A percentile compares a stretch with the other conserved stretches of the same genome.
Evolutionary conservation across 257 asterid species (phyloP).

Genomic region (Solanum virginianum): DNA sequence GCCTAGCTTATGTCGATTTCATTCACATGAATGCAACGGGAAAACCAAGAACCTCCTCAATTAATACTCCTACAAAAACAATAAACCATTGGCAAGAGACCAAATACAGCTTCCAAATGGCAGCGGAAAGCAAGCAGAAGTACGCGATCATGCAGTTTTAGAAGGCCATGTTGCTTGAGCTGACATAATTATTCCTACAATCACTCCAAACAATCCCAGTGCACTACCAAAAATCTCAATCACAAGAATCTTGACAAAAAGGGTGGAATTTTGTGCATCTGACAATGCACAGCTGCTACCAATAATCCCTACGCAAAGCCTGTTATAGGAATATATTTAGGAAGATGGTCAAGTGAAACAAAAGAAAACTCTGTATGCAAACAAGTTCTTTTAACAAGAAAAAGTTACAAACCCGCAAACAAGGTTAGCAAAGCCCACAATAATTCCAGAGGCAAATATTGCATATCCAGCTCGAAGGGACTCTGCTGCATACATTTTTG

Average conservation of each 20-base stretch:
- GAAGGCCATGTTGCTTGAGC: conserved; percentile 99
- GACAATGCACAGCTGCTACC: conserved; percentile 99
- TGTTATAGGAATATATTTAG: conserved; percentile 5
- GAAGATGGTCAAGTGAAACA: neutral
- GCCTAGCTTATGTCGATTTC: neutral
- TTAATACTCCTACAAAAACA: neutral
- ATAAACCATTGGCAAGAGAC: neutral
- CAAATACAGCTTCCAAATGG: neutral
- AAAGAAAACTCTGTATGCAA: neutral
- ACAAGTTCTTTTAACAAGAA: neutral
- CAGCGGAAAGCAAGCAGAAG: neutral
- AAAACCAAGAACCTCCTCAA: neutral
- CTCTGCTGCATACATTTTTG: conserved; percentile 64
- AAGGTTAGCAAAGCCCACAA: conserved; percentile 96
- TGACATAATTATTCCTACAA: conserved; percentile 96
- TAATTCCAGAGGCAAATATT: conserved; percentile 94
- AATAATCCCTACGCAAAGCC: conserved; percentile 94
- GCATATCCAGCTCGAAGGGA: conserved; percentile 98
- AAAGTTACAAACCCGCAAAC: conserved; percentile 72
- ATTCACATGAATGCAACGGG: neutral
- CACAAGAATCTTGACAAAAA: conserved; percentile 90
- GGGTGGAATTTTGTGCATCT: conserved; percentile 93
- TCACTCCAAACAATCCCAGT: conserved; percentile 89
- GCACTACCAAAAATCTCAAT: conserved; percentile 99
- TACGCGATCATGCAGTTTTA: conserved; percentile 15